Conservation (phyloP, 768 basidiomycete genomes). For the Collybia nuda region DNA sequence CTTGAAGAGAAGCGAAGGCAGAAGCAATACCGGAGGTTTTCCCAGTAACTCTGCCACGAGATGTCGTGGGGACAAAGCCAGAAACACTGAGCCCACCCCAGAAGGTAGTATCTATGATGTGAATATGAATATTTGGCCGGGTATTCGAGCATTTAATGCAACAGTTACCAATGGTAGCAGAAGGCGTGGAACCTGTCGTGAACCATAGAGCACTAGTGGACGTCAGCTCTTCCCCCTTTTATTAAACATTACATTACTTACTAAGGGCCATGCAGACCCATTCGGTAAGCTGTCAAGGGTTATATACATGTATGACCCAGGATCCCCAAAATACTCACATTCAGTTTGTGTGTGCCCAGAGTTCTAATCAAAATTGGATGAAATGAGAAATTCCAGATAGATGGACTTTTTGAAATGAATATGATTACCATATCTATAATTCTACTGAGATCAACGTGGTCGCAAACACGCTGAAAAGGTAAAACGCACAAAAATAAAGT, state of each 20-base stretch:
- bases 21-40: no score
- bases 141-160: not conserved
- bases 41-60: no score
- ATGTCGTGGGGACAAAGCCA: no score
- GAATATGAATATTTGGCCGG: conserved; percentile 25
- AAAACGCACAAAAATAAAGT: conserved; percentile 32
- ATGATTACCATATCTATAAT: conserved; percentile 15
- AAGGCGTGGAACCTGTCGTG: conserved; percentile 31
- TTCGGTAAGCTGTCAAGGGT: conserved; percentile 20
- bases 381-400: not conserved
- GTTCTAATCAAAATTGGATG: conserved; percentile 18
- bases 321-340: conserved; percentile 14
- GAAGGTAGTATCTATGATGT: conserved; percentile 21
- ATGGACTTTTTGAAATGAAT: not conserved
- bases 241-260: conserved; percentile 6
- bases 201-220: conserved; percentile 32
- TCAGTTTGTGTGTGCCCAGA: conserved; percentile 37
- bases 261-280: conserved; percentile 35
- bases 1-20: no score
- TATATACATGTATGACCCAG: not conserved
- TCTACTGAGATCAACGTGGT: conserved; percentile 1
- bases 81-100: no score
- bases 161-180: conserved; percentile 19
- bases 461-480: not conserved
- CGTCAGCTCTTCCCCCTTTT: not conserved